A percentile compares a stretch with the other conserved stretches of the same genome.
Conservation (phyloP, 2,329 filamentous ascomycete species). For the Ophiostoma australiae region DNA sequence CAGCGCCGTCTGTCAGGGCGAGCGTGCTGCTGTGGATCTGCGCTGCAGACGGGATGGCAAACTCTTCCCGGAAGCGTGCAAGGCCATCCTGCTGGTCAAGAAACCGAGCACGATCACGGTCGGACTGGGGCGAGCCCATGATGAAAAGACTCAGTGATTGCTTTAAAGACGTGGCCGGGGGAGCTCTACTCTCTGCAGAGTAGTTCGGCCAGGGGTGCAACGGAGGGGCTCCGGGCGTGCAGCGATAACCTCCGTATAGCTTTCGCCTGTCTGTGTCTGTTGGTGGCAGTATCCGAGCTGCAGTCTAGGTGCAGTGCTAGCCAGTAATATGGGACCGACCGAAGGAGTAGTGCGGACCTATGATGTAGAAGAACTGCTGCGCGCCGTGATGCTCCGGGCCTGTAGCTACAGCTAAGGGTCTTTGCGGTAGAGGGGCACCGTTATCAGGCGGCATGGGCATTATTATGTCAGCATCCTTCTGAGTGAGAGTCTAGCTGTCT, state of each 20-base stretch:
- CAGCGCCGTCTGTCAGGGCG: not conserved
- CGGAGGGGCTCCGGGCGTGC: not conserved
- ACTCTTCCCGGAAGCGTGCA: slow-evolving; percentile 60
- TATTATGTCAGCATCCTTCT: not conserved
- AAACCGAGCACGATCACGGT: slow-evolving; percentile 42
- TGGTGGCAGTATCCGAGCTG: not conserved
- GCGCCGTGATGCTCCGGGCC: not conserved
- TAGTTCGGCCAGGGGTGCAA: not conserved
- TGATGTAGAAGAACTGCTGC: not conserved
- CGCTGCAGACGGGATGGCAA: slow-evolving; percentile 68
- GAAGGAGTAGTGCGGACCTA: not conserved
- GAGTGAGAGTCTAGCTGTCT: not conserved
- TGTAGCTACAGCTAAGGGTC: not conserved
- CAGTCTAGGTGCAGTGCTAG: not conserved
- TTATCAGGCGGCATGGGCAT: not conserved
- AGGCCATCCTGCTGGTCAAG: slow-evolving; percentile 60
- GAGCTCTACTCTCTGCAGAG: not conserved
- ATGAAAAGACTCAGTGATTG: too few relatives aligned
- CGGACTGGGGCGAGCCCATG: slow-evolving; percentile 18
- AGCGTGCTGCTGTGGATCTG: slow-evolving; percentile 20
- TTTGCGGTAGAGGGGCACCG: not conserved
- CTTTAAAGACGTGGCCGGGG: not conserved
- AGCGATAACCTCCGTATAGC: not conserved
- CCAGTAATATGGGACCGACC: not conserved
- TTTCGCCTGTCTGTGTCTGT: not conserved